Evolutionary conservation across 306 rosid genomes (phyloP), one percentile per base, ranked within the genome.

Genomic region (Clitoria ternatea): DNA sequence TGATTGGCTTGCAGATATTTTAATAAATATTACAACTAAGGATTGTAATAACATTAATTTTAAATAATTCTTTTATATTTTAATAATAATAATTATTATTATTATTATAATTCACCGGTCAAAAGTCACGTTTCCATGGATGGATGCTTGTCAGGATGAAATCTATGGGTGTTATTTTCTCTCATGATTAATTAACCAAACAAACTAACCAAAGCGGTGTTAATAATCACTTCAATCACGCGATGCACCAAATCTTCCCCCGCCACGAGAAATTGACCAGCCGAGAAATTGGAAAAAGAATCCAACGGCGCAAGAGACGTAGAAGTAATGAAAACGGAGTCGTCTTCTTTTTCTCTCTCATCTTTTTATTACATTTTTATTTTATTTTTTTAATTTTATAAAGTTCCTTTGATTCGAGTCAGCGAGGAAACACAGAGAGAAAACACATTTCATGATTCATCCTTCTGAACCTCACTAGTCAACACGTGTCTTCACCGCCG

Each of bases 401-500:
- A n/a, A n/a, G n/a, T n/a, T n/a, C n/a, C n/a, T n/a, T n/a, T 44
- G 11, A 12, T 44, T 73, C 26, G 24, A 74, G 80, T 69, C 81
- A 70, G 81, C 67, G 72, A 56, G 64, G 40, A 17, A 24, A 68
- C 40, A 57, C 40, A 52, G 53, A 10, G 5, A 66, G 26, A 5
- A 55, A 15, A 56, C 32, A 22, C 29, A 61, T 10, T 33, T 6
- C 44, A 61, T 69, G 15, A 53, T 66, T 15, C 44, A 61, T 69
- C 19, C 59, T 66, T 15, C 13, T 19, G 18, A 15, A 15, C 27
- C 44, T 66, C 64, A 80, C 76, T 66, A 11, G 78, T 79, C 82
- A 77, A 77, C 89, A 86, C 89, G 86, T 80, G 88, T 73, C 73
- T 1, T 0, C 1, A 73, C 76, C 79, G 77, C 79, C 70, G 45